These are phyloP conservation scores for Arabis hirsuta DNA, from an alignment of 345 rosid genomes.

Conservation along the genomic window DNA sequence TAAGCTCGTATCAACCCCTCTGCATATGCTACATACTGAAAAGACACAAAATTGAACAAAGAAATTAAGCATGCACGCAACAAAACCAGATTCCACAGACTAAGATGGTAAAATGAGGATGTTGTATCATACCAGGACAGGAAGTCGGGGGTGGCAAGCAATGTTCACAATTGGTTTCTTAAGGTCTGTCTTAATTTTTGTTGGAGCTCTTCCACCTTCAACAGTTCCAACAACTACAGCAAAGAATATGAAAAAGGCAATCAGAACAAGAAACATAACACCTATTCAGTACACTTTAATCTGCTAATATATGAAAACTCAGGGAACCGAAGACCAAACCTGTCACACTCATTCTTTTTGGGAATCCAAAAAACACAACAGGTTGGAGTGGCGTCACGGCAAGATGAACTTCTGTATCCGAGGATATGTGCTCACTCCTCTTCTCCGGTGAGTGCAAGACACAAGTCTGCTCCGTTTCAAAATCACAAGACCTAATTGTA, in stretches of 20 bases:
- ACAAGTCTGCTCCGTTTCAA: slow-evolving; percentile 89
- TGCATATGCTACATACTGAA: slow-evolving; percentile 97
- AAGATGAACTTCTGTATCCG: slow-evolving; percentile 87
- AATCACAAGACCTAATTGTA: slow-evolving; percentile 91
- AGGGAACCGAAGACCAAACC: slow-evolving; percentile 47
- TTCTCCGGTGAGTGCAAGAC: slow-evolving; percentile 96
- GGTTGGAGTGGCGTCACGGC: slow-evolving; percentile 96
- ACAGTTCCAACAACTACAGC: slow-evolving; percentile 94
- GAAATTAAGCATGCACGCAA: slow-evolving; percentile 8
- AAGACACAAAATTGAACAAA: slow-evolving; percentile 30
- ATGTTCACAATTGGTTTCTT: slow-evolving; percentile 93
- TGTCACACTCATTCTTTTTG: slow-evolving; percentile 91
- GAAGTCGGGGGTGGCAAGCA: slow-evolving; percentile 98
- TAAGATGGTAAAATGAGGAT: not conserved
- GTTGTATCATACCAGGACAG: slow-evolving; percentile 70
- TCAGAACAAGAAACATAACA: slow-evolving; percentile 14
- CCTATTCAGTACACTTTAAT: not conserved
- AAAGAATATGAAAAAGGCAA: not conserved
- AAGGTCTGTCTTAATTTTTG: slow-evolving; percentile 93
- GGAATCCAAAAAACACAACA: slow-evolving; percentile 96
- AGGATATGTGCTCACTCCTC: slow-evolving; percentile 72
- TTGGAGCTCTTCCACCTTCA: slow-evolving; percentile 94
- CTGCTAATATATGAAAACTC: slow-evolving; percentile 1
- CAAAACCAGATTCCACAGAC: slow-evolving; percentile 14
- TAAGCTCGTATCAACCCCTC: slow-evolving; percentile 98